Percentiles rank a stretch among this genome's conserved stretches.
Evolutionary conservation across 1,284 basidiomycete species (phyloP).

Genomic region (Ustilago esculenta): DNA sequence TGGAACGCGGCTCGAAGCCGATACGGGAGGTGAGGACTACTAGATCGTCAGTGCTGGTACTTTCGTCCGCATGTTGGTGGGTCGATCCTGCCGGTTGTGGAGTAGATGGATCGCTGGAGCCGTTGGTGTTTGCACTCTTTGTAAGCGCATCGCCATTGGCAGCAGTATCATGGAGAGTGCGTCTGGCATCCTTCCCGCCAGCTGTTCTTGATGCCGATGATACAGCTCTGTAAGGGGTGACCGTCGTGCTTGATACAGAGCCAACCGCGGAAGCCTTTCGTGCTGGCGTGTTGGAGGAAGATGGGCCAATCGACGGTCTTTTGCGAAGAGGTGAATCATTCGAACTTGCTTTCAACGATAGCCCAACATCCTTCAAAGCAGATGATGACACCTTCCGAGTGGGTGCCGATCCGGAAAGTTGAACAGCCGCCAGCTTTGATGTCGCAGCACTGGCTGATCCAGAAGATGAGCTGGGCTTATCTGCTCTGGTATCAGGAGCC

Average conservation of each 20-base stretch:
- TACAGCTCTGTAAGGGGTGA: neutral
- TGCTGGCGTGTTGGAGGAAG: neutral
- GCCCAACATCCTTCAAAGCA: neutral
- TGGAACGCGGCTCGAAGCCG: constrained; percentile 41
- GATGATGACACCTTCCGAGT: neutral
- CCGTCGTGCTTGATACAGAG: neutral
- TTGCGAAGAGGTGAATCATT: constrained; percentile 7
- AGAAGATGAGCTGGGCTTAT: neutral
- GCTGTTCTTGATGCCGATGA: neutral
- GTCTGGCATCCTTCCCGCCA: neutral
- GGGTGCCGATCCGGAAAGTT: neutral
- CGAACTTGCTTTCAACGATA: constrained; percentile 4
- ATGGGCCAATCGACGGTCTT: neutral
- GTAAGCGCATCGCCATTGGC: neutral
- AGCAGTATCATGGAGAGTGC: neutral
- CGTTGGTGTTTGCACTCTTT: neutral
- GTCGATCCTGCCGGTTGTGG: neutral
- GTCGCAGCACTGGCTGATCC: neutral
- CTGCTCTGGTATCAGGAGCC: neutral
- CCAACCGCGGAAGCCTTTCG: constrained; percentile 5
- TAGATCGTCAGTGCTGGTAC: constrained; percentile 23
- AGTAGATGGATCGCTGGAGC: neutral
- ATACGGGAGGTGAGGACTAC: constrained; percentile 23
- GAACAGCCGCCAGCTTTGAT: neutral
- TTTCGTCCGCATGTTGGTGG: constrained; percentile 7